phyloP scores from a whole-genome alignment of 305 asterid species.

The Nicotiana rustica region DNA sequence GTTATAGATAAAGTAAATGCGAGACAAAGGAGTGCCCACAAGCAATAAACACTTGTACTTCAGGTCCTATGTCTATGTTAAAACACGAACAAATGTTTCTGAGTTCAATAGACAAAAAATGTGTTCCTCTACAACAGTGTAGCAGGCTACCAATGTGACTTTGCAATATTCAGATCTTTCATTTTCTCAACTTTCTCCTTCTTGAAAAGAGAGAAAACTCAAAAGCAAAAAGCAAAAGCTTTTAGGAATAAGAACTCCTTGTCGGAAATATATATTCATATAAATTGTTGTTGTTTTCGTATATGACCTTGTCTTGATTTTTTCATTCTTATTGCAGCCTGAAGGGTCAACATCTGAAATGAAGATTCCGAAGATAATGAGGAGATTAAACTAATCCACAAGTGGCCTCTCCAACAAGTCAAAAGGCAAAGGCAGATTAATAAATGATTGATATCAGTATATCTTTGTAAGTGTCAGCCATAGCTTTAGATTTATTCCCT shows the following conservation, averaged over 20 bases:
- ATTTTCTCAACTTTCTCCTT: background rate
- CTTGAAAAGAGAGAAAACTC: background rate
- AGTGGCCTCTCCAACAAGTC: constrained; percentile 26
- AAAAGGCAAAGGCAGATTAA: constrained; percentile 32
- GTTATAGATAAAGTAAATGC: background rate
- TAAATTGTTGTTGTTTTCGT: background rate
- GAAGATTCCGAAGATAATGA: background rate
- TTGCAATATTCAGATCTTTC: background rate
- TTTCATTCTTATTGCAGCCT: constrained; percentile 29
- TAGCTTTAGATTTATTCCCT: background rate
- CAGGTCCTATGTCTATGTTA: background rate
- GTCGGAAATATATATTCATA: constrained; percentile 12
- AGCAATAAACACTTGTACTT: background rate
- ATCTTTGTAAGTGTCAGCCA: constrained; percentile 30
- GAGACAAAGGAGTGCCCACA: too few relatives aligned
- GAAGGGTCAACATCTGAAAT: constrained; percentile 31
- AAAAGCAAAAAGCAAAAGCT: constrained; percentile 20
- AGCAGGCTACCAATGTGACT: background rate
- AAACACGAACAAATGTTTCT: background rate
- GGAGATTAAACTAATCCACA: constrained; percentile 27
- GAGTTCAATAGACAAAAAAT: background rate
- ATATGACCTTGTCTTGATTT: constrained; percentile 8
- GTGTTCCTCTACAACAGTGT: background rate
- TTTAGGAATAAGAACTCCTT: constrained; percentile 30
- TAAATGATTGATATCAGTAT: background rate